Base-by-base conservation (phyloP, 148 eudicot genomes). In the Cornus suecica region DNA sequence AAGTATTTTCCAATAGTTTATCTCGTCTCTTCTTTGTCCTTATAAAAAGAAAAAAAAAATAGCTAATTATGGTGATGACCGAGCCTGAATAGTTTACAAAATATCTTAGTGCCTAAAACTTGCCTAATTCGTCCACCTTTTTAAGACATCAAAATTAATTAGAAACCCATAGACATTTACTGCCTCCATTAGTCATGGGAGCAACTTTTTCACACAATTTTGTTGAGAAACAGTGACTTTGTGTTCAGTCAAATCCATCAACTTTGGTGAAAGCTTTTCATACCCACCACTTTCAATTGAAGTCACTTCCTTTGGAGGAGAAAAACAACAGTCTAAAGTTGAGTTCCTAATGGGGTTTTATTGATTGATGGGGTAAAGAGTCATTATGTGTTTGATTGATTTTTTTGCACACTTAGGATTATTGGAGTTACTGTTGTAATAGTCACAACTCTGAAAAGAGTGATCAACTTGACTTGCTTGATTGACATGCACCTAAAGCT, bases 181-280 rank as follows among this genome's bases (percentile, higher is more conserved):
- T 48, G 7, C 54, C 54, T 48, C 20, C 18, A 1, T 48, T 48
- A 18, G 54, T 48, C 54, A 48, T 48, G 20, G 18, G 20, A 48
- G 54, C 54, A 48, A 13, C 54, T 48, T 48, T 48, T 48, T 48
- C 20, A 48, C 15, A 68, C 68, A 32, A 76, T 76, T 37, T 37
- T 23, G 66, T 61, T 22, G 45, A 58, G 25, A 71, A 78, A 82
- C 31, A 78, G 76, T 82, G 78, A 66, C 69, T 64, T 51, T 71
- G 71, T 58, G 84, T 68, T 69, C 74, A 65, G 84, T 82, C 84
- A 82, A 74, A 78, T 82, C 84, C 79, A 78, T 78, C 84, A 74
- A 78, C 81, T 70, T 68, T 73, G 69, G 52, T 75, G 16, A 74
- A 51, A 65, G 34, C 11, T 15, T 22, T 27, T 5, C 22, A 23